Conservation (phyloP, 139 green algal genomes). For the Volvox africanus region DNA sequence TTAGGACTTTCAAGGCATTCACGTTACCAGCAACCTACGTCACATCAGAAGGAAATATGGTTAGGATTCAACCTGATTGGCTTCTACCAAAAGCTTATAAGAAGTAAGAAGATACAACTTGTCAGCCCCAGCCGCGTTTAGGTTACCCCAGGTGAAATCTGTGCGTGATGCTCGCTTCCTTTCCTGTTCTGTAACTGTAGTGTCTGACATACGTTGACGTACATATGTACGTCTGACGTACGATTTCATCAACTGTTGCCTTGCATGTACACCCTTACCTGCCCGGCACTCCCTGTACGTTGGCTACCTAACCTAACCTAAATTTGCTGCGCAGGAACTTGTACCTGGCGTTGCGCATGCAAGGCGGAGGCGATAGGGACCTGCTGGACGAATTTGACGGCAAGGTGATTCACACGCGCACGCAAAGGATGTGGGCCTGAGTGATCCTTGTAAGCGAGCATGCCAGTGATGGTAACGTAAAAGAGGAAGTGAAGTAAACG, state of each 20-base stretch:
- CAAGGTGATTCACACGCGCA: neutral
- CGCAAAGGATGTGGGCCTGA: neutral
- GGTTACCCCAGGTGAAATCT: neutral
- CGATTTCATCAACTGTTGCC: neutral
- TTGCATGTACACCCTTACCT: neutral
- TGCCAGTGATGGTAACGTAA: too few species aligned
- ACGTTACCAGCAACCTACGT: constrained; percentile 13
- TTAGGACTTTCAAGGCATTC: neutral
- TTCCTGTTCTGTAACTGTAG: neutral
- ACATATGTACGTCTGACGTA: neutral
- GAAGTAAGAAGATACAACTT: constrained; percentile 6
- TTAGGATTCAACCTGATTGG: constrained; percentile 34
- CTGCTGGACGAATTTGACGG: neutral
- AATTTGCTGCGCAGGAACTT: neutral
- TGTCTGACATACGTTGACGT: neutral
- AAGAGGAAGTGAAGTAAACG: too few species aligned
- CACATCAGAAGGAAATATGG: neutral
- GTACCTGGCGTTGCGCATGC: constrained; percentile 12
- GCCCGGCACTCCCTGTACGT: neutral
- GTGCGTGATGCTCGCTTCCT: neutral
- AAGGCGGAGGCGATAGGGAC: neutral
- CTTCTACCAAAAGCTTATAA: neutral
- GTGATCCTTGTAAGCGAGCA: too few species aligned
- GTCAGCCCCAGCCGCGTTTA: too few species aligned
- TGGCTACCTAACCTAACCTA: neutral